These are phyloP conservation scores for Eutypa lata DNA, from an alignment of 2,329 filamentous ascomycete species.

Conservation along the genomic window DNA sequence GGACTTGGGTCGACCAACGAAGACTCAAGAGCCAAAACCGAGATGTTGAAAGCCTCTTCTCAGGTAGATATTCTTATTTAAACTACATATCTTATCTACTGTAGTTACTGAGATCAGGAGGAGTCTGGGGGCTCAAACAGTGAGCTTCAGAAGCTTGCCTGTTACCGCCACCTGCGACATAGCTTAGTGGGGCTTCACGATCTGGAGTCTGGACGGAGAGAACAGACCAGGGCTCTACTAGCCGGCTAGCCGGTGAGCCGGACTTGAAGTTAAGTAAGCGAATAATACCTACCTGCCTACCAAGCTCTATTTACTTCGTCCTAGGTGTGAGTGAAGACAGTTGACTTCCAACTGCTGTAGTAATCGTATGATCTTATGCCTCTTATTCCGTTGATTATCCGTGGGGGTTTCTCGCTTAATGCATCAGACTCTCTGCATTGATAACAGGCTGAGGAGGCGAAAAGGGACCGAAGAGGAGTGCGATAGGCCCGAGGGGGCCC, in stretches of 20 bases:
- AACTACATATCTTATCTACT: neutral
- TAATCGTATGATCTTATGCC: too few species aligned
- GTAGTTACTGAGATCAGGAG: neutral
- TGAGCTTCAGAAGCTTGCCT: neutral
- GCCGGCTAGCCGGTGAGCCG: neutral
- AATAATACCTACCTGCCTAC: too few species aligned
- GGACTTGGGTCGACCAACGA: constrained; percentile 24
- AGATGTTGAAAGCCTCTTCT: constrained; percentile 5
- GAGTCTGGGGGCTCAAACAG: neutral
- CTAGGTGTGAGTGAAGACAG: too few species aligned
- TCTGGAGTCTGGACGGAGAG: neutral
- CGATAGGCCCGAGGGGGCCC: neutral
- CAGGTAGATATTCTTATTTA: neutral
- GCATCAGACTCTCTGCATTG: too few species aligned
- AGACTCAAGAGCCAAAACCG: constrained; percentile 25
- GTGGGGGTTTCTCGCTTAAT: too few species aligned
- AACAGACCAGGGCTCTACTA: neutral
- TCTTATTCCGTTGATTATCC: too few species aligned
- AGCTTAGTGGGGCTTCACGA: neutral
- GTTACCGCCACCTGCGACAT: neutral
- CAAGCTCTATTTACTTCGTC: too few species aligned
- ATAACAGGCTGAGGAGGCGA: neutral
- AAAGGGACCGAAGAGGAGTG: neutral
- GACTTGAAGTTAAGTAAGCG: neutral
- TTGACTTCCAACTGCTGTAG: too few species aligned